Evolutionary conservation across 192 early-diverging fungal genomes (phyloP), one percentile per base, ranked within the genome.

Genomic region (Backusella tarrabulga): DNA sequence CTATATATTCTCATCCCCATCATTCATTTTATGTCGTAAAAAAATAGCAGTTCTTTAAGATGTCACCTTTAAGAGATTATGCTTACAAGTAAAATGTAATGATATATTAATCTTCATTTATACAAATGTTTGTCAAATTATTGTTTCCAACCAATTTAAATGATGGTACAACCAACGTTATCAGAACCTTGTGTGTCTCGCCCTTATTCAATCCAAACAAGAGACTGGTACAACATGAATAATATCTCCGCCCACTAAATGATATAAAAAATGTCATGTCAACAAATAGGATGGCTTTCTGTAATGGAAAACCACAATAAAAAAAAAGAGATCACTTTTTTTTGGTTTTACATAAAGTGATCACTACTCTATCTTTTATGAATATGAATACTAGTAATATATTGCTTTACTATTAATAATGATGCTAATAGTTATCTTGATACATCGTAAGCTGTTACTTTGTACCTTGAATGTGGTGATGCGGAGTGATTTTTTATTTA

Each of bases 201-300:
- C 56, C 83, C 83, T 32, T 79, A 86, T 67, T 77, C 78, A 56
- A 77, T 86, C 34, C 79, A 81, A 50, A 79, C 72, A 41, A 78
- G 77, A n/a, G 87, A 88, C 73, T 88, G 88, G 85, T 83, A 79
- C 23, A 81, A 83, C 71, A 79, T 86, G 75, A 86, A 81, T 77
- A 87, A 63, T 80, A 81, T 42, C 75, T 90, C 26, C 78, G 87
- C 85, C 29, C 56, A 63, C 23, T 63, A 63, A 29, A 8, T 63
- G 56, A 63, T 63, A 26, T 29, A 88, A 90, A 72, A 87, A 88
- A 74, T 88, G 87, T 71, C 89, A 88, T 66, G 78, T 90, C 67
- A 87, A 86, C 68, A 73, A 88, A 15, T 79, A 87, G 67, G 81
- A 84, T 68, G 2, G 56, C 78, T 9, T 9, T 60, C 23, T 60